A percentile compares a stretch with the other conserved stretches of the same genome.
These are phyloP conservation scores for Clonostachys rosea DNA, from an alignment of 2,329 filamentous ascomycete species.

Conservation along the genomic window DNA sequence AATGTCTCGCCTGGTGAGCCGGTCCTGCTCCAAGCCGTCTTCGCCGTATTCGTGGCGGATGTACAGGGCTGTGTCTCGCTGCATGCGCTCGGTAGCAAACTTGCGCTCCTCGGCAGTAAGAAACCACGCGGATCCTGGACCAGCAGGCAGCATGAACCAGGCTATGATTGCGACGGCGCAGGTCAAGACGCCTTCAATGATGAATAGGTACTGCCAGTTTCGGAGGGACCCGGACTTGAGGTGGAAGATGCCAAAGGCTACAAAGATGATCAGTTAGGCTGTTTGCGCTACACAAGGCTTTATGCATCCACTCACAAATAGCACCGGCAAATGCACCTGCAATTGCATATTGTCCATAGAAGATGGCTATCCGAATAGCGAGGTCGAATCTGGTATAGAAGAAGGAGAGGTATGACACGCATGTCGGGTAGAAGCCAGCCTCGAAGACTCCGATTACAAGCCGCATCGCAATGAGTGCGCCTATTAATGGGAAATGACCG, in stretches of 20 bases:
- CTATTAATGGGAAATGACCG: no score
- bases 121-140: neutral
- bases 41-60: no score
- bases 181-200: constrained; percentile 55
- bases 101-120: neutral
- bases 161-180: constrained; percentile 16
- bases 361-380: no score
- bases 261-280: neutral
- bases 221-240: constrained; percentile 26
- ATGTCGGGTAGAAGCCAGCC: no score
- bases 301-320: no score
- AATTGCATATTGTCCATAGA: no score
- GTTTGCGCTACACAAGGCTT: no score
- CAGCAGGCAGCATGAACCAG: constrained; percentile 7
- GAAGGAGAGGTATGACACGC: no score
- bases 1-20: neutral
- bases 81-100: neutral
- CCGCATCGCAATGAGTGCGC: no score
- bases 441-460: no score
- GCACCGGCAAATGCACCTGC: no score
- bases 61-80: neutral
- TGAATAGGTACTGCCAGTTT: constrained; percentile 65
- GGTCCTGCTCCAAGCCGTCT: neutral
- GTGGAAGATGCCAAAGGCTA: constrained; percentile 17
- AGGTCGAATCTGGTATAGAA: no score